phyloP scores from a whole-genome alignment of 768 basidiomycete genomes.

The Boletus patriciae region DNA sequence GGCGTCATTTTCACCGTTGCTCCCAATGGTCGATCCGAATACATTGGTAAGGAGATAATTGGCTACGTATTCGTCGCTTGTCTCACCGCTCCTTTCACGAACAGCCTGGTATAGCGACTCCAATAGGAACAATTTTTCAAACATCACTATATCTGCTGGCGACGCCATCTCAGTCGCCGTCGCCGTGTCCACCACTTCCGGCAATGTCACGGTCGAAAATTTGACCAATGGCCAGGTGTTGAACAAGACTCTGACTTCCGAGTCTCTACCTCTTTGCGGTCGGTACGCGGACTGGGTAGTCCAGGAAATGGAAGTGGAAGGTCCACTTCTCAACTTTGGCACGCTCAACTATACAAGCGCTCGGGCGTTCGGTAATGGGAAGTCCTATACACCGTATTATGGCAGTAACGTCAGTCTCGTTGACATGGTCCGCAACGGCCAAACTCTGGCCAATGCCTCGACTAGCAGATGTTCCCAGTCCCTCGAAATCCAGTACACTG shows the following conservation, averaged over 20 bases:
- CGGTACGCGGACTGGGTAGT: constrained; percentile 13
- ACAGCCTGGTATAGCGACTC: constrained; percentile 2
- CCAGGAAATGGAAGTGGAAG: background rate
- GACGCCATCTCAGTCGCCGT: constrained; percentile 5
- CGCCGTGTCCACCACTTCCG: background rate
- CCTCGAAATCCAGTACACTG: no score
- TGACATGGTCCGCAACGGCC: no score
- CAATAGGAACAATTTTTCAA: constrained; percentile 2
- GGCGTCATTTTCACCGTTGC: background rate
- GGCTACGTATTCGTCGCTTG: no score
- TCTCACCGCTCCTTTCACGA: background rate
- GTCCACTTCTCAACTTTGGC: constrained; percentile 3
- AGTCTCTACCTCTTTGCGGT: constrained; percentile 2
- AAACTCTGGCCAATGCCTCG: no score
- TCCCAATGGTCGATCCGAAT: background rate
- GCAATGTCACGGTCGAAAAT: constrained; percentile 1
- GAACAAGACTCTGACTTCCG: background rate
- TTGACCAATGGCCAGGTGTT: background rate
- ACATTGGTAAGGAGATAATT: background rate
- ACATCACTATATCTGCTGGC: constrained; percentile 8
- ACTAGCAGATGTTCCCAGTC: no score
- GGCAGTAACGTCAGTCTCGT: no score
- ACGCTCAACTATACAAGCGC: constrained; percentile 1
- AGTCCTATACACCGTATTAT: no score
- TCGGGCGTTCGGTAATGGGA: no score